phyloP scores from a whole-genome alignment of 129 eudicot genomes.

The Logfia minima region DNA sequence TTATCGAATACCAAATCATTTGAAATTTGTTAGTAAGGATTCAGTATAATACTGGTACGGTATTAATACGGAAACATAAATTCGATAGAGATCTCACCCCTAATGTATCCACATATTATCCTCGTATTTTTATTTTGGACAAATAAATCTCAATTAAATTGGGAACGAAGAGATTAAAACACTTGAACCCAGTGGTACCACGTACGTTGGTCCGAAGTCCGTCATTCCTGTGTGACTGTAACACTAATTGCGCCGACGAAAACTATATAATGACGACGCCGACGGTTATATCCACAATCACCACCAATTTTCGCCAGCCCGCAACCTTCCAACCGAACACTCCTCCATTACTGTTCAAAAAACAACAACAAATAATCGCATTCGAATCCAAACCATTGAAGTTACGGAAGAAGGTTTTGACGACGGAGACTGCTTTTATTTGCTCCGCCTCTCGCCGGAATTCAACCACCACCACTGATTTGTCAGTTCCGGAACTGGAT shows the following conservation, averaged over 20 bases:
- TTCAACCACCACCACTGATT: conserved; percentile 23
- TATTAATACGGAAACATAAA: too few relatives aligned
- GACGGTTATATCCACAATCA: conserved; percentile 19
- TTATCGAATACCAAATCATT: too few relatives aligned
- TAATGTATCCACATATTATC: too few relatives aligned
- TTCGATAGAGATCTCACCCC: too few relatives aligned
- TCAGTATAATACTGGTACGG: too few relatives aligned
- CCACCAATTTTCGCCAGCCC: conserved; percentile 7
- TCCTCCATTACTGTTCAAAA: conserved; percentile 14
- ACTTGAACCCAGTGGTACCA: too few relatives aligned
- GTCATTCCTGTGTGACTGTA: too few relatives aligned
- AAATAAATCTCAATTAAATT: too few relatives aligned
- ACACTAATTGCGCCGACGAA: background rate
- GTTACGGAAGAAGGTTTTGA: background rate
- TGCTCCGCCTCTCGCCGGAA: conserved; percentile 45
- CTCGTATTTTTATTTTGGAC: too few relatives aligned
- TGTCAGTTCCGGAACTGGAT: conserved; percentile 44
- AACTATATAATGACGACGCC: conserved; percentile 26
- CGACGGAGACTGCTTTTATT: background rate
- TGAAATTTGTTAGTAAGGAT: too few relatives aligned
- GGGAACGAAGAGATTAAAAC: too few relatives aligned
- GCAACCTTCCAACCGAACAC: conserved; percentile 19
- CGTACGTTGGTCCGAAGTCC: too few relatives aligned
- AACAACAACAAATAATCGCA: conserved; percentile 16
- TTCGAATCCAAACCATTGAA: conserved; percentile 22